Base-by-base conservation (phyloP, 2,329 filamentous ascomycete genomes). In the Fusarium lyarnte region DNA sequence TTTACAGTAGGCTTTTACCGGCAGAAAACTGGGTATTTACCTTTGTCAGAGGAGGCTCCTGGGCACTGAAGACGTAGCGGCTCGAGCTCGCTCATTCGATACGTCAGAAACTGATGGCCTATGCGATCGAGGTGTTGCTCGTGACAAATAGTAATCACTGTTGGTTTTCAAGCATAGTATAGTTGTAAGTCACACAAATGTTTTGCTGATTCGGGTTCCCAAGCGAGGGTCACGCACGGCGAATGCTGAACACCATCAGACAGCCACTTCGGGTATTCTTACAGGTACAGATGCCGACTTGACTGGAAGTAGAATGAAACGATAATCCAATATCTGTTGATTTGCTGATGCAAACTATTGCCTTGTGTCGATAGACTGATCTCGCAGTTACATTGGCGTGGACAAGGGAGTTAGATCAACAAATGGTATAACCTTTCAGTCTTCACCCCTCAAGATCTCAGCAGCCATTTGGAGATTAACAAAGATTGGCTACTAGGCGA, bases 151-250 rank as follows among this genome's bases (percentile, higher is more conserved):
- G 9, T 16, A 39, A 38, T 23, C 19, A 21, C 35, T 27, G 13
- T 13, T 27, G 42, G 25, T 39, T 17, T 23, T 27, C 16, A 35
- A 58, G 16, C 21, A 8, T 16, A 21, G 58, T 57, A 42, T 66
- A 61, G 43, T 35, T 62, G 41, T 27, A 45, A 19, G 51, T 51
- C n/a, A 38, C 17, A 31, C 46, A 38, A 38, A 54, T 16, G 36
- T 31, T 38, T 36, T 43, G 58, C 27, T 59, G 60, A 57, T 63
- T 64, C 54, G 45, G 49, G 63, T 65, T 72, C 59, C 52, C 14
- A 59, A 41, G 55, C 55, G 62, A 65, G 43, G 45, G 59, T 49
- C 67, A 61, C 38, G 21, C 46, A 51, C 60, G 51, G 63, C n/a
- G 39, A 59, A 60, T 19, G 64, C n/a, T 57, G 31, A 42, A 14